phyloP scores from a whole-genome alignment of 2,329 filamentous ascomycete species.

The Scedosporium dehoogii region DNA sequence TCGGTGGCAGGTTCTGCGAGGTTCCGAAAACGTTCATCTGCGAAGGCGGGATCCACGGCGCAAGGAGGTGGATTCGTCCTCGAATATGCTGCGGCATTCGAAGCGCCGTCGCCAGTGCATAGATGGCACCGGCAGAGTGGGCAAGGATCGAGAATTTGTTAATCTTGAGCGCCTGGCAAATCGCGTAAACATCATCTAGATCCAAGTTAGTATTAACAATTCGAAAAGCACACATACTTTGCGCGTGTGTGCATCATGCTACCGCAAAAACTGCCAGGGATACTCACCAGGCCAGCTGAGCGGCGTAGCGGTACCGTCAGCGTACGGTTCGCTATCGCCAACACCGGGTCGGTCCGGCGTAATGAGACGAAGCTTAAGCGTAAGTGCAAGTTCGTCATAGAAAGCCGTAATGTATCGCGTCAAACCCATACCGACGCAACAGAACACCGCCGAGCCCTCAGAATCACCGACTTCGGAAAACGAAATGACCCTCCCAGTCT shows the following conservation, averaged over 20 bases:
- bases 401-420: constrained; percentile 95
- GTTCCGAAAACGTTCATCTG: constrained; percentile 74
- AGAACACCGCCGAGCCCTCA: constrained; percentile 84
- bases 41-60: constrained; percentile 94
- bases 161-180: constrained; percentile 85
- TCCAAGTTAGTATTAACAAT: background rate
- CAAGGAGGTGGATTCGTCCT: constrained; percentile 85
- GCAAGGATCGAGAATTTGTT: constrained; percentile 94
- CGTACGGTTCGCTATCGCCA: constrained; percentile 79
- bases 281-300: constrained; percentile 82
- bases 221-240: no score
- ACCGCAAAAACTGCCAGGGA: constrained; percentile 7
- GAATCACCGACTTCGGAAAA: constrained; percentile 96
- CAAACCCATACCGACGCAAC: constrained; percentile 95
- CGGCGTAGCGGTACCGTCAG: constrained; percentile 73
- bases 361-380: constrained; percentile 79
- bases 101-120: constrained; percentile 86
- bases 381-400: constrained; percentile 88
- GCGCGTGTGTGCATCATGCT: background rate
- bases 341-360: constrained; percentile 92
- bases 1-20: constrained; percentile 65
- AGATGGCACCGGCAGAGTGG: constrained; percentile 95
- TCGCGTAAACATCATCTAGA: constrained; percentile 71
- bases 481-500: constrained; percentile 78
- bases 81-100: constrained; percentile 95